Evolutionary conservation across 371 early-diverging fungal genomes (phyloP), one percentile per base, ranked within the genome.

Genomic region (Thermomucor indicae-seudaticae): DNA sequence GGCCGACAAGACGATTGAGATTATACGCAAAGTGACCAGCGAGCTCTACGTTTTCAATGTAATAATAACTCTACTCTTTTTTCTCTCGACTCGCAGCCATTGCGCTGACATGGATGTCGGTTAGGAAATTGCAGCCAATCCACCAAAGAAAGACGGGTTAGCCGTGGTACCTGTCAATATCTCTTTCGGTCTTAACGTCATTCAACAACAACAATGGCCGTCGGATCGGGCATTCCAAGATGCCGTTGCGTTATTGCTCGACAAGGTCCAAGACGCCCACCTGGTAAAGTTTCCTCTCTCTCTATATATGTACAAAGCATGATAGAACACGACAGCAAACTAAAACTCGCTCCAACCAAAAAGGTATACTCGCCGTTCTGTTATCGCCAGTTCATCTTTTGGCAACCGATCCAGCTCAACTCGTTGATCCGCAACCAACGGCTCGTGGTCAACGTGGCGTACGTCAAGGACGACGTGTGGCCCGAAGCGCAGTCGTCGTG

Each of bases 361-460:
- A 56, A 74, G 75, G 68, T 67, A 23, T 75, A 75, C 44, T 62
- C 70, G 4, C 75, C 75, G 10, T 72, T 64, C 34, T 75, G 75
- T 34, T 75, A 75, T 31, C 69, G 75, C 22, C 75, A 75, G 44
- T 75, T 75, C 29, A 56, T 75, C 14, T 75, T 75, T 16, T 75
- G 75, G 75, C 75, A 75, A 37, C 72, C 75, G 2, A 75, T 75
- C 44, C 75, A 75, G 50, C 58, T 75, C 11, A 75, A 75, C 34
- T 58, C 75, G 4, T 41, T 75, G 8, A 54, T 75, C 12, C 60
- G 75, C 42, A 63, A 69, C 44, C 51, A 62, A 19, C 51, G 65
- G n/a, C 51, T 64, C 7, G 58, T 75, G 6, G 55, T 66, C 27
- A 75, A 75, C n/a, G 70, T 75, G 3, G 75, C 75, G 6, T 75